Base-by-base conservation (phyloP, 2,329 filamentous ascomycete genomes). In the Cladobotryum mycophilum region DNA sequence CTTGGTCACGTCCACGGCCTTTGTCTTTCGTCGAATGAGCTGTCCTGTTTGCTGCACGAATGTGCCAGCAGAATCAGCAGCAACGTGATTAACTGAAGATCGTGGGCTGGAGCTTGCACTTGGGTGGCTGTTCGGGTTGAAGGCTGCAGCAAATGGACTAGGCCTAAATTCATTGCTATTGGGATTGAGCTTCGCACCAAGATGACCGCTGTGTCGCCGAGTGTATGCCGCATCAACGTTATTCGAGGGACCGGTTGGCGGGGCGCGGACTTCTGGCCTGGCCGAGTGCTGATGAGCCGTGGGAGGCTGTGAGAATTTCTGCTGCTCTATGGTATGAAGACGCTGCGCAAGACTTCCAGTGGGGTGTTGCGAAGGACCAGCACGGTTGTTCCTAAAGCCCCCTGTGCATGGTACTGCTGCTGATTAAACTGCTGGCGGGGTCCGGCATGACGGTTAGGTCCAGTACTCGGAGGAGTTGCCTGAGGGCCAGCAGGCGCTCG, bases 81-180 rank as follows among this genome's bases (percentile, higher is more conserved):
- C 61, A 15, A 68, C 65, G 47, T 76, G 70, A 61, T 78, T 85
- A 58, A 77, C 76, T 56, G 72, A 73, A 2, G 85, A 81, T 34
- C 79, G 78, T 30, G 89, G 88, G 62, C 87, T 95, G 3, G 88
- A 89, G 35, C 81, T 77, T 43, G 80, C 76, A 63, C 85, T 88
- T n/a, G 76, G 73, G 43, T 76, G 74, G 4, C 76, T 74, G 20
- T 71, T 88, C 5, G 88, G 92, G 58, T 84, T 92, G 70, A 99
- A 97, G 1, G 85, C 77, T 41, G 81, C 79, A 0, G 91, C 90
- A 55, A 86, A 86, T 4, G 88, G 84, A 60, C 86, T 95, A 15
- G 92, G 93, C 56, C 86, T 84, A 70, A 96, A 97, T 61, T 96
- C 90, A 63, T 80, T 76, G 58, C 76, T 84, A 60, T 81, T 83